Evolutionary conservation across 441 rosid genomes (phyloP), one percentile per base, ranked within the genome.

Genomic region (Kokia cookei): DNA sequence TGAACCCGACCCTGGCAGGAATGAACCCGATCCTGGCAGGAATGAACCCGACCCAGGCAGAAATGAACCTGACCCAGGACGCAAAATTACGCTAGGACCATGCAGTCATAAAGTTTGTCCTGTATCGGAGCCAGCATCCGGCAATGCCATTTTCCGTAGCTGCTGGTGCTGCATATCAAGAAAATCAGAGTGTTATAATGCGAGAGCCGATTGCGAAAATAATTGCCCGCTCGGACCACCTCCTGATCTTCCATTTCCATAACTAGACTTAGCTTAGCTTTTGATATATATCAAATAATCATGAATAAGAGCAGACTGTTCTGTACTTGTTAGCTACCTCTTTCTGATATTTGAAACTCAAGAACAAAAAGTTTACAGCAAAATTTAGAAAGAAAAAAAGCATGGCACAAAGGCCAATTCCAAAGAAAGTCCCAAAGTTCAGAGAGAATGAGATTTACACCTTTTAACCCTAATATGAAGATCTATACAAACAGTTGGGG

Each of bases 401-500:
- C 35, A 35, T 54, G 54, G 50, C 54, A 65, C 6, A 24, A 22
- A 11, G 54, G 9, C 15, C 66, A 60, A 68, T 64, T 53, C 65
- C 68, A 43, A 42, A 26, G 43, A 59, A 75, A 54, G 55, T 27
- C 12, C 3, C 12, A 0, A 45, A 60, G 53, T 22, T 14, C 9
- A 32, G 24, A 26, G 26, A 68, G 63, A 27, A 78, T 24, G 68
- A 72, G 74, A 81, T 77, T 73, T 81, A 79, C 79, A 81, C 55
- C 73, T 70, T 32, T 70, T 51, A 22, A 59, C 48, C 74, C 40
- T 62, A 15, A 19, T 27, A 65, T 17, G 67, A 74, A 50, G 78
- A 76, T 45, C 84, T 79, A 75, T 85, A 82, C 88, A 85, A 53
- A 73, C 74, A 75, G 75, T 69, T 66, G 55, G 74, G 72, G 75